phyloP scores from a whole-genome alignment of 495 filamentous ascomycete genomes.

The Jackrogersella multiformis region DNA sequence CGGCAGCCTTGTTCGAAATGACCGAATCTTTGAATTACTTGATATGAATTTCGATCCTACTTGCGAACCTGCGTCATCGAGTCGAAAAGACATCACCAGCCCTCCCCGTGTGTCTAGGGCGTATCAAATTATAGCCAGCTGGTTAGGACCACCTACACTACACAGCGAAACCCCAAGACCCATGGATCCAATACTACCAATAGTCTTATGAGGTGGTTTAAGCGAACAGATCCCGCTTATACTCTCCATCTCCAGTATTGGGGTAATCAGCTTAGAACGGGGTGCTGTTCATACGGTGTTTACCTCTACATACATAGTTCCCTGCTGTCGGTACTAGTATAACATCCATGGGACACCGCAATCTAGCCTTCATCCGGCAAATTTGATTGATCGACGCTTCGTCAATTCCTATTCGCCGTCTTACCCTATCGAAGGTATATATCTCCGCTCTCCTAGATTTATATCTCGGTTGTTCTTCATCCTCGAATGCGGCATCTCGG shows the following conservation, averaged over 20 bases:
- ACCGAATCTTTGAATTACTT: conserved; percentile 6
- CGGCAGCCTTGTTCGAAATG: conserved; percentile 15
- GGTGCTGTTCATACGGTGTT: conserved; percentile 15
- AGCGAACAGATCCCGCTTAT: not conserved
- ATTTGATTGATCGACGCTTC: conserved; percentile 40
- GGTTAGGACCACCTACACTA: no score
- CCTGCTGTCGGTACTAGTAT: conserved; percentile 28
- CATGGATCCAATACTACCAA: conserved; percentile 25
- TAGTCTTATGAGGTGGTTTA: conserved; percentile 10
- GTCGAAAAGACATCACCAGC: not conserved
- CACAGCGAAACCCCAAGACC: conserved; percentile 9
- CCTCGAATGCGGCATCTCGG: conserved; percentile 4
- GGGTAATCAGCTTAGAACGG: not conserved
- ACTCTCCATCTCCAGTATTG: conserved; percentile 3
- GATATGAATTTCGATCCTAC: conserved; percentile 2
- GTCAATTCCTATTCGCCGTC: conserved; percentile 25
- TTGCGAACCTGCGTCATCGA: conserved; percentile 26
- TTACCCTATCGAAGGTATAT: conserved; percentile 21
- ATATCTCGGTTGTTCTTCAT: conserved; percentile 11
- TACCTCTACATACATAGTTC: conserved; percentile 18
- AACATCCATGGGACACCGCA: conserved; percentile 1
- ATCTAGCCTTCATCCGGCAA: conserved; percentile 39
- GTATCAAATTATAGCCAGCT: conserved; percentile 10
- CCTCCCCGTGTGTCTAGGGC: not conserved
- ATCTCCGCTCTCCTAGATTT: conserved; percentile 16